phyloP scores from a whole-genome alignment of 179 eudicot species.

The Camellia oleifera region DNA sequence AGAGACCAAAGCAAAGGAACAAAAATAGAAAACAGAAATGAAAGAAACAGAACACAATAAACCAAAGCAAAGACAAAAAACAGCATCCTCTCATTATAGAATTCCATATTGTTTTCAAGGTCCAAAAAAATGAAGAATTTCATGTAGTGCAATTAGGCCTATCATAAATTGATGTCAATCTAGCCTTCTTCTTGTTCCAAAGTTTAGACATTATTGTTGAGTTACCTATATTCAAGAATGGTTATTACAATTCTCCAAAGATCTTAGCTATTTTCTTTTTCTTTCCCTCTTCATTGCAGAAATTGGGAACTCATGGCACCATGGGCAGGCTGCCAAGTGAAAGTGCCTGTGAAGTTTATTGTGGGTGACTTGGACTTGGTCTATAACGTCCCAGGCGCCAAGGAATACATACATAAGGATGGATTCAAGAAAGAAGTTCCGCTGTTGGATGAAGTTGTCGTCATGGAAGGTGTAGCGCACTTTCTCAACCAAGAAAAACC shows the following conservation, averaged over 20 bases:
- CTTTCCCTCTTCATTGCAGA: constrained; percentile 13
- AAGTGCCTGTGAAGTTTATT: constrained; percentile 24
- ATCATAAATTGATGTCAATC: neutral
- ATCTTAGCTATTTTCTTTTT: neutral
- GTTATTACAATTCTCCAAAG: neutral
- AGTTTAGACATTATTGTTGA: neutral
- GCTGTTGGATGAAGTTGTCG: constrained; percentile 35
- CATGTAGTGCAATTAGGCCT: too few relatives aligned
- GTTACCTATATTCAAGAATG: neutral
- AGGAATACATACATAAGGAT: constrained; percentile 34
- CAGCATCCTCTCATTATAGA: too few relatives aligned
- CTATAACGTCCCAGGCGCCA: neutral
- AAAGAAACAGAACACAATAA: too few relatives aligned
- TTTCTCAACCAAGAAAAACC: constrained; percentile 44
- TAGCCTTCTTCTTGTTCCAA: neutral
- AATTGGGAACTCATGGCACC: constrained; percentile 46
- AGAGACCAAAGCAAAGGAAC: too few relatives aligned
- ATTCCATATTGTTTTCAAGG: too few relatives aligned
- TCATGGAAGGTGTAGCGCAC: constrained; percentile 44
- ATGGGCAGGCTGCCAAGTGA: constrained; percentile 39
- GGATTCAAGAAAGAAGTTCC: constrained; percentile 40
- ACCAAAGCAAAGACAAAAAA: too few relatives aligned
- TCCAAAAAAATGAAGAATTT: too few relatives aligned
- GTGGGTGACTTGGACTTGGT: neutral
- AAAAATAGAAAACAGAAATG: too few relatives aligned